phyloP scores from a whole-genome alignment of 495 filamentous ascomycete genomes.

The Xylaria bambusicola region DNA sequence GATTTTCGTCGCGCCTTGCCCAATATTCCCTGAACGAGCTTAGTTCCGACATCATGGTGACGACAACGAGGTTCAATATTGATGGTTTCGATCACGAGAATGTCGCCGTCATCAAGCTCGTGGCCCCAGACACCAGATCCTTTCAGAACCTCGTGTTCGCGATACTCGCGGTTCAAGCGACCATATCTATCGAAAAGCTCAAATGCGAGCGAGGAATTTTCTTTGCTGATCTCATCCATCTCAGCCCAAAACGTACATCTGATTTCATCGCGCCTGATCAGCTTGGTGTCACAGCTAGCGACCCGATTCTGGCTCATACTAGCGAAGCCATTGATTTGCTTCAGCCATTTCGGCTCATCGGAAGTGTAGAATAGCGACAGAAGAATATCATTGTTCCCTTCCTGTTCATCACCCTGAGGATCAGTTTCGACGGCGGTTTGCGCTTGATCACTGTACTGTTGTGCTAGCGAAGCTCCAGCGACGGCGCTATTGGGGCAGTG shows the following conservation, averaged over 20 bases:
- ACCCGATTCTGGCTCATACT: not conserved
- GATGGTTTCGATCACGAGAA: conserved; percentile 34
- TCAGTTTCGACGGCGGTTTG: not conserved
- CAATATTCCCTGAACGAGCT: not conserved
- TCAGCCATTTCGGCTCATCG: not conserved
- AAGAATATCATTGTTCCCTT: not conserved
- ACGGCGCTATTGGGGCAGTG: not conserved
- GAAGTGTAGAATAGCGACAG: not conserved
- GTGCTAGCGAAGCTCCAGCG: not conserved
- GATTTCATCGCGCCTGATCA: not conserved
- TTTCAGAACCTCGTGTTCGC: conserved; percentile 31
- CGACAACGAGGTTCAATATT: not conserved
- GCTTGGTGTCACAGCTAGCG: not conserved
- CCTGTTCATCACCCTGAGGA: not conserved
- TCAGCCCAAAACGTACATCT: not conserved
- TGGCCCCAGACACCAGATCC: conserved; percentile 35
- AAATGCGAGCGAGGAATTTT: not conserved
- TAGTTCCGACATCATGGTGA: conserved; percentile 1
- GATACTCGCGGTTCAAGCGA: conserved; percentile 32
- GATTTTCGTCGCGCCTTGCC: not conserved
- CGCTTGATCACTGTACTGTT: not conserved
- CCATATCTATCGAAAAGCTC: conserved; percentile 40
- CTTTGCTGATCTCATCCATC: not conserved
- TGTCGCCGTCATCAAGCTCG: conserved; percentile 34
- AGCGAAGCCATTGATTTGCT: conserved; percentile 1